Evolutionary conservation across 2,329 filamentous ascomycete species (phyloP).

Genomic region (Trematosphaeria pertusa): DNA sequence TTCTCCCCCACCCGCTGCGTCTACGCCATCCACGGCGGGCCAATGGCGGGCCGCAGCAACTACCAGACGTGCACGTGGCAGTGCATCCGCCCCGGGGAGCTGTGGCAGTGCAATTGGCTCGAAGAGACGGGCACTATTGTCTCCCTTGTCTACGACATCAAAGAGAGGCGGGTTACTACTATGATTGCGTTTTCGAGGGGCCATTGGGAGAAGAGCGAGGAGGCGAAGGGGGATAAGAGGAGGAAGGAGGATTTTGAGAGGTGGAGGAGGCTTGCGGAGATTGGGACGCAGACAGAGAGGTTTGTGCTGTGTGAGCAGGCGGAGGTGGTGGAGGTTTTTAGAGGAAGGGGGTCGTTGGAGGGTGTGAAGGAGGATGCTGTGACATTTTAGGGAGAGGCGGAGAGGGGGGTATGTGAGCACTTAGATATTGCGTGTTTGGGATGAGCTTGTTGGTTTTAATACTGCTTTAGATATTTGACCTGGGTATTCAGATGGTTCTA

Average conservation of each 20-base stretch:
- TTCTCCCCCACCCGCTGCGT: slow-evolving; percentile 61
- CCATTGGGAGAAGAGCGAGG: slow-evolving; percentile 61
- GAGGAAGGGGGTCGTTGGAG: slow-evolving; percentile 57
- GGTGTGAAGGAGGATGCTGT: slow-evolving; percentile 53
- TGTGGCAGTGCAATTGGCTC: slow-evolving; percentile 68
- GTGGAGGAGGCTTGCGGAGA: slow-evolving; percentile 58
- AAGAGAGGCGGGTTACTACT: slow-evolving; percentile 57
- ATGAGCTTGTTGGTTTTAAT: too few relatives aligned
- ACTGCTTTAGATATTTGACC: too few relatives aligned
- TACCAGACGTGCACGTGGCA: slow-evolving; percentile 65
- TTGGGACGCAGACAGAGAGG: slow-evolving; percentile 60
- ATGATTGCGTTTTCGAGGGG: slow-evolving; percentile 62
- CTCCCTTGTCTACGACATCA: slow-evolving; percentile 64
- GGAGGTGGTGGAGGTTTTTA: slow-evolving; percentile 58
- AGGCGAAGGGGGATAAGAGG: slow-evolving; percentile 64
- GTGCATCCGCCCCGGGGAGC: slow-evolving; percentile 63
- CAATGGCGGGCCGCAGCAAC: slow-evolving; percentile 59
- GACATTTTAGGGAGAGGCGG: too few relatives aligned
- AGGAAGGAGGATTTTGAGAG: slow-evolving; percentile 58
- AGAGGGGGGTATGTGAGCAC: too few relatives aligned
- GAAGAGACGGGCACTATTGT: slow-evolving; percentile 66
- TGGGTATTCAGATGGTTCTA: too few relatives aligned
- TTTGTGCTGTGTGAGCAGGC: slow-evolving; percentile 63
- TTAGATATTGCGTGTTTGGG: too few relatives aligned
- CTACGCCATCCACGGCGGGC: slow-evolving; percentile 66